Percentiles rank a stretch among this genome's conserved stretches.
Evolutionary conservation across 495 filamentous ascomycete species (phyloP).

Genomic region (Talaromyces liani): DNA sequence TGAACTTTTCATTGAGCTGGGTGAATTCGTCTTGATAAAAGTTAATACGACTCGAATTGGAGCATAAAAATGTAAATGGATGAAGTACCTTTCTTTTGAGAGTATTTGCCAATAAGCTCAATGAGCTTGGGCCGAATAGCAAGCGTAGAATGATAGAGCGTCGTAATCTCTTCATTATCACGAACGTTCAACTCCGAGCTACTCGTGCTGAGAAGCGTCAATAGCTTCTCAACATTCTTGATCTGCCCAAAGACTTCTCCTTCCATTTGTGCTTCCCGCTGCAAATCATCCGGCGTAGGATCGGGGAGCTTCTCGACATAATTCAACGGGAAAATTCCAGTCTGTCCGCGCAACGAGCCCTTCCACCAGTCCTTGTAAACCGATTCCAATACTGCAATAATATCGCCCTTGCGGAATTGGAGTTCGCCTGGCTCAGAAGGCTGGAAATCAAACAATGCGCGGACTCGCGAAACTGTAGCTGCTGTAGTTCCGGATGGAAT

Average conservation of each 20-base stretch:
- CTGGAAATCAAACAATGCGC: slow-evolving; percentile 89
- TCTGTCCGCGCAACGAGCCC: slow-evolving; percentile 86
- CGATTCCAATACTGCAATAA: slow-evolving; percentile 93
- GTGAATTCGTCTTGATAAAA: slow-evolving; percentile 78
- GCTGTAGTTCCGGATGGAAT: slow-evolving; percentile 72
- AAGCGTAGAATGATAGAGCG: slow-evolving; percentile 85
- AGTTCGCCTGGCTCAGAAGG: slow-evolving; percentile 91
- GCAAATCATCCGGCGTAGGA: slow-evolving; percentile 88
- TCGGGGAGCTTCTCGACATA: slow-evolving; percentile 97
- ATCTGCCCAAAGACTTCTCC: slow-evolving; percentile 97
- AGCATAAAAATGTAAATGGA: no score
- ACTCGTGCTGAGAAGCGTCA: slow-evolving; percentile 90
- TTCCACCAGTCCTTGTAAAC: slow-evolving; percentile 99
- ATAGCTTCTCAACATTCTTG: slow-evolving; percentile 94
- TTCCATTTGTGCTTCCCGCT: slow-evolving; percentile 95
- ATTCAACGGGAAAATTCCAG: slow-evolving; percentile 95
- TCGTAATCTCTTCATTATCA: slow-evolving; percentile 90
- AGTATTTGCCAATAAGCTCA: slow-evolving; percentile 97
- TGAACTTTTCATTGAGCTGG: slow-evolving; percentile 97
- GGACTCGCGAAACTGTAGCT: slow-evolving; percentile 92
- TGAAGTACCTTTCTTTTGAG: slow-evolving; percentile 85
- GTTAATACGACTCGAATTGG: slow-evolving; percentile 12
- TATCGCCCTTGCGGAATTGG: slow-evolving; percentile 92
- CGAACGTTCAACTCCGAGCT: slow-evolving; percentile 78
- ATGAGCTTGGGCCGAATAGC: slow-evolving; percentile 95